Evolutionary conservation across 2,329 filamentous ascomycete species (phyloP).

Genomic region (Bipolaris oryzae): DNA sequence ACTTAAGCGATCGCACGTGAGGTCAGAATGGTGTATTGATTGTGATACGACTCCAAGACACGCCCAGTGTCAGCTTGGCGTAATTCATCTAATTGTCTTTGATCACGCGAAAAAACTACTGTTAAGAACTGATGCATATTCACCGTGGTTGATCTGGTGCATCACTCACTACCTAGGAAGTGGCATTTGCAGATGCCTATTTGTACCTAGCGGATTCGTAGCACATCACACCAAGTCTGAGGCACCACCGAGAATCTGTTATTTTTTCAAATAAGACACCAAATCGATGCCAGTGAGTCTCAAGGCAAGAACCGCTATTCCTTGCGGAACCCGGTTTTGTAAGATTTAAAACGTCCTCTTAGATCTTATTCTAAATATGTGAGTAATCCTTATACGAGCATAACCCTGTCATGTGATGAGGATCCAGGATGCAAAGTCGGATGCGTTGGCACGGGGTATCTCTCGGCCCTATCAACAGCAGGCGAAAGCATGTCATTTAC

Average conservation of each 20-base stretch:
- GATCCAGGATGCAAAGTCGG: neutral
- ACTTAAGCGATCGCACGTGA: neutral
- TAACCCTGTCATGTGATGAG: neutral
- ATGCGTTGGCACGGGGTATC: neutral
- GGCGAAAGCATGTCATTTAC: neutral
- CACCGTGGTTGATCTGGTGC: neutral
- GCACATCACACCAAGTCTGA: no score
- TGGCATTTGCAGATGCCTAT: no score
- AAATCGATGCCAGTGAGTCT: no score
- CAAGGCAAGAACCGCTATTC: no score
- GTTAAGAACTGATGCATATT: neutral
- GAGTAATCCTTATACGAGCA: neutral
- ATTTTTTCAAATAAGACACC: no score
- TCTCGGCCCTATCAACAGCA: slow-evolving; percentile 1
- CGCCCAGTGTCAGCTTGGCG: neutral
- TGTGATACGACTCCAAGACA: neutral
- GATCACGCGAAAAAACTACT: neutral
- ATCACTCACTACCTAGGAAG: neutral
- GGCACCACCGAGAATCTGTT: no score
- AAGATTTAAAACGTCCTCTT: no score
- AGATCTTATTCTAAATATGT: no score
- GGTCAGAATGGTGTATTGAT: neutral
- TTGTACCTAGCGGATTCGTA: no score
- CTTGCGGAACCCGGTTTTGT: no score
- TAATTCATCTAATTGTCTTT: neutral